Evolutionary conservation across 345 rosid species (phyloP).

Genomic region (Eucalyptus erythrocorys): DNA sequence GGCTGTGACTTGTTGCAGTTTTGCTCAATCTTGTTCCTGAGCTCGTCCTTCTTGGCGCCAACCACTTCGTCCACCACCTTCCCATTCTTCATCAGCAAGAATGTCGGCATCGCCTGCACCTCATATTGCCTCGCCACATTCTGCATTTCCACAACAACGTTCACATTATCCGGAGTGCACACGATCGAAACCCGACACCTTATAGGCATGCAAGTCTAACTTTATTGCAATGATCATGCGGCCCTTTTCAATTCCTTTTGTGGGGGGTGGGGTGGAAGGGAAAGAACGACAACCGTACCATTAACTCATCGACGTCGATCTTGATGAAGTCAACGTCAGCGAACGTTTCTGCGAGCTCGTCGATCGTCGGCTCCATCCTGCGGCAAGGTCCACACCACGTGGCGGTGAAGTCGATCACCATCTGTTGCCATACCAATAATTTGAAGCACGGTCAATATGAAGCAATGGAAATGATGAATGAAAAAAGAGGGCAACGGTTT

Average conservation of each 20-base stretch:
- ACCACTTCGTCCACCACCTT: constrained; percentile 39
- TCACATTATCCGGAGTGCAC: background rate
- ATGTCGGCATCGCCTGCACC: constrained; percentile 38
- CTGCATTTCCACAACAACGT: constrained; percentile 11
- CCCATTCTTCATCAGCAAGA: constrained; percentile 55
- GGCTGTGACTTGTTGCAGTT: background rate
- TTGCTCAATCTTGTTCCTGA: constrained; percentile 49
- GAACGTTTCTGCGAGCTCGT: constrained; percentile 43
- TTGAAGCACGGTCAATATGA: too few relatives aligned
- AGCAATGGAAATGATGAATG: background rate
- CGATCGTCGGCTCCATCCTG: constrained; percentile 33
- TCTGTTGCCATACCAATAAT: constrained; percentile 4
- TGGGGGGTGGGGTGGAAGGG: too few relatives aligned
- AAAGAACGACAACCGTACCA: constrained; percentile 5
- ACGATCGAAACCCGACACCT: background rate
- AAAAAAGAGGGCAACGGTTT: background rate
- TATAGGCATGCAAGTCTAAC: background rate
- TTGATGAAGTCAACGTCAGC: constrained; percentile 52
- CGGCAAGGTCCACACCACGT: constrained; percentile 81
- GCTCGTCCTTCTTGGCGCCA: constrained; percentile 42
- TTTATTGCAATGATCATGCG: background rate
- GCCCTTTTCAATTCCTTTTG: background rate
- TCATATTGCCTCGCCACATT: constrained; percentile 24
- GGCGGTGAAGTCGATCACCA: constrained; percentile 68
- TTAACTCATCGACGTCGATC: constrained; percentile 55